Evolutionary conservation across 345 rosid genomes (phyloP), one percentile per base, ranked within the genome.

Genomic region (Cardamine occulta): DNA sequence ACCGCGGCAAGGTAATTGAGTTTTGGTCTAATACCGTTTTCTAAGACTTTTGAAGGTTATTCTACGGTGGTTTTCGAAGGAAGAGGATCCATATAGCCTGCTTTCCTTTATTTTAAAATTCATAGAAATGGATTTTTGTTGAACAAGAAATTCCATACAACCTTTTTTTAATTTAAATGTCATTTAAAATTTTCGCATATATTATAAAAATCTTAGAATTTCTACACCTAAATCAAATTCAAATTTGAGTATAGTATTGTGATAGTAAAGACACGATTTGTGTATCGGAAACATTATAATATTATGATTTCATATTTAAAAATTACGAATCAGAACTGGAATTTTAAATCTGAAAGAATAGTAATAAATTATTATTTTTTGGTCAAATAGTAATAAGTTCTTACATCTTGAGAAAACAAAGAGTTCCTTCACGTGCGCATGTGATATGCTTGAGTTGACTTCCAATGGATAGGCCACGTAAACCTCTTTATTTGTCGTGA

Each of bases 371-470:
- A 1, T 24, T 24, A 1, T 24, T 24, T 24, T 24, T 24, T 1
- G 26, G 26, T 24, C 26, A 24, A 2, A 26, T 52, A 52, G 26
- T 11, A n/a, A 10, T n/a, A 56, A 61, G 6, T 39, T 35, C 49
- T 61, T 49, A 49, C 51, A 28, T 28, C 31, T 28, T 28, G 31
- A 51, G 31, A n/a, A 9, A 12, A 12, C 37, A 24, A 26, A 40
- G 44, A 15, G 15, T 42, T 37, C 24, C 8, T 54, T 57, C 60
- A 74, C 39, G 67, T 48, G 73, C 26, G 52, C 79, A 75, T 52
- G 69, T 68, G 69, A 28, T 29, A 75, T 60, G 74, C 69, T 61
- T 59, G 47, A 52, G 79, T 75, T 75, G 69, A 68, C 79, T 67
- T 53, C 40, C 15, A 40, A 59, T 13, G 29, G 60, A 68, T 67